Conservation (phyloP, 305 asterid species). For the Fraxinus angustifolia region DNA sequence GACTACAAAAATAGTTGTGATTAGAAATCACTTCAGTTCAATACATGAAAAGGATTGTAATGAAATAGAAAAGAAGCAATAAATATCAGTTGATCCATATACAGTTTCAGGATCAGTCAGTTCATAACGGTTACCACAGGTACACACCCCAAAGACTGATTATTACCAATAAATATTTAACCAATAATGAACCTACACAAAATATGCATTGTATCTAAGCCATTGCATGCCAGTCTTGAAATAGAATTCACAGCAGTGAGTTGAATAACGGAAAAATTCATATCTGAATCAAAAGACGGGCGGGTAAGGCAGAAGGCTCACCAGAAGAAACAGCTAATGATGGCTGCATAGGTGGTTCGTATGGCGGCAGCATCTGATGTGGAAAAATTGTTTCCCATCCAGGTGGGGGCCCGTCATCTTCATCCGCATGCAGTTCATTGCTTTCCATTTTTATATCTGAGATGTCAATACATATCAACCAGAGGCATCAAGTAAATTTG, state of each 20-base stretch:
- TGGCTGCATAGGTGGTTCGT: conserved; percentile 31
- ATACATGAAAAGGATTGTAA: background rate
- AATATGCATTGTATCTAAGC: background rate
- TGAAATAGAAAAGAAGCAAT: background rate
- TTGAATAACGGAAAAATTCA: background rate
- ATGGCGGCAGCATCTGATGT: conserved; percentile 33
- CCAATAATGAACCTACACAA: background rate
- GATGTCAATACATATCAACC: conserved; percentile 19
- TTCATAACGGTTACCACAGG: background rate
- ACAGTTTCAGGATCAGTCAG: background rate
- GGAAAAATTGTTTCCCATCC: conserved; percentile 58
- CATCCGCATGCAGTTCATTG: conserved; percentile 32
- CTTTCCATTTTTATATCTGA: conserved; percentile 45
- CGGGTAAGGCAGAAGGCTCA: conserved; percentile 25
- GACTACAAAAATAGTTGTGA: background rate
- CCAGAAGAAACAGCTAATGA: conserved; percentile 42
- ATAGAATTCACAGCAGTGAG: background rate
- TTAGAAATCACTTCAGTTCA: background rate
- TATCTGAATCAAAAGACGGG: background rate
- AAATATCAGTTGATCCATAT: background rate
- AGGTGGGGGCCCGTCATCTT: conserved; percentile 73
- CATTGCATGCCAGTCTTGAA: background rate
- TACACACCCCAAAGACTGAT: background rate
- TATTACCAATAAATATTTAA: background rate
- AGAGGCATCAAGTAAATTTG: conserved; percentile 4